Evolutionary conservation across 2,329 filamentous ascomycete genomes (phyloP), one percentile per base, ranked within the genome.

Genomic region (Pseudohalonectria lignicola): DNA sequence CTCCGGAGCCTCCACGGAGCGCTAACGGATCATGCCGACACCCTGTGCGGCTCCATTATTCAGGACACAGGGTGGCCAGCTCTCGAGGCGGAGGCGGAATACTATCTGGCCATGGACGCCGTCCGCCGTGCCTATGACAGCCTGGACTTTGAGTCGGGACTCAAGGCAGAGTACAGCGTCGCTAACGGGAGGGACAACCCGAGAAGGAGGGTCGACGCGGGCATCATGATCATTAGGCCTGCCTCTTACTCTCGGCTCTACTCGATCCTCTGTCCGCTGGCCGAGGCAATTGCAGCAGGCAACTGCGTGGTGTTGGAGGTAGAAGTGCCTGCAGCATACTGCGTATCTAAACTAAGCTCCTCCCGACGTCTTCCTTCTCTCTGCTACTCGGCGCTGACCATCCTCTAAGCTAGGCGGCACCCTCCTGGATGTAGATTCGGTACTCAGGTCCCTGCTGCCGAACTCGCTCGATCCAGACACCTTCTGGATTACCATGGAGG

Each of bases 291-390:
- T 13, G 46, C 54, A 4, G 56, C 55, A 4, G 58, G 59, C 1
- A 60, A 60, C 33, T 57, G 54, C 37, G 49, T 58, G 4, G 40
- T 56, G 16, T 25, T 61, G 3, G 53, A 61, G 47, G 52, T 57
- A 26, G n/a, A n/a, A 43, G 47, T 32, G 23, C 19, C 28, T 18
- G 26, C 23, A 13, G 17, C 3, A 13, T n/a, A 7, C 29, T n/a
- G n/a, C n/a, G n/a, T n/a, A n/a, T n/a, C n/a, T 26, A 26, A 13
- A 7, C 25, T 13, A 13, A 8, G 7, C 25, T 26, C 25, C 8
- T 8, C 8, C 25, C 25, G 7, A 7, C 8, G 13, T 26, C 13
- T 26, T 26, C 13, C 25, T 26, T 26, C 25, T 13, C 25, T 26
- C 25, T 26, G 25, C 25, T 26, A 13, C 25, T 26, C 25, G 25